Evolutionary conservation across 768 basidiomycete genomes (phyloP), one percentile per base, ranked within the genome.

Genomic region (Lepiota venenata): DNA sequence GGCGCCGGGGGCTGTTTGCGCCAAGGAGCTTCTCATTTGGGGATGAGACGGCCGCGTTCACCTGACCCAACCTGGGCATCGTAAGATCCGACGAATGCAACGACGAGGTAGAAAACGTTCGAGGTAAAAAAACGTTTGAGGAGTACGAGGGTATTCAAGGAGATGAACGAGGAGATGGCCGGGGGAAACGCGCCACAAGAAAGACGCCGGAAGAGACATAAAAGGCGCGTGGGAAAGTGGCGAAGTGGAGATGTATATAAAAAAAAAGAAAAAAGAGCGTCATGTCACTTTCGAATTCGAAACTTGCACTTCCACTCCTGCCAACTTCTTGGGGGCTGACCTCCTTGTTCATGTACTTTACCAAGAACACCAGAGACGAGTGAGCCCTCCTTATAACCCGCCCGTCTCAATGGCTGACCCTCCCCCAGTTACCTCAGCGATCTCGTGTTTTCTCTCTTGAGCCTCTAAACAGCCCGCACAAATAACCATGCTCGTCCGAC

Each of bases 281-380:
- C 22, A 39, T 49, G 56, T 53, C 44, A 49, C 50, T 39, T 56
- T 54, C 46, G 56, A 52, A 27, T 40, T 50, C 38, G 51, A 52
- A 25, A 46, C 51, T 54, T 48, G 48, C 32, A 4, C 49, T 49
- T 39, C 40, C 45, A 54, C 45, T 47, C 45, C 38, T 39, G 45
- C 36, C 54, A 50, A 37, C 32, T 56, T 55, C 60, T 58, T 59
- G 56, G 62, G 61, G 63, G 60, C 60, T 46, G 38, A 40, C 58
- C 65, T 63, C 60, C 61, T 60, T 63, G 76, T 79, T 72, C 76
- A 92, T 92, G 90, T 78, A 82, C 74, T 93, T 86, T 82, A 88
- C 88, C 64, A 81, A 88, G 69, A 84, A 81, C 78, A 93, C 90
- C 69, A 83, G 90, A 65, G 90, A 93, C 90, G 90, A 93, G 90